Conservation (phyloP, 1,284 basidiomycete species). For the Pisolithus thermaeus region DNA sequence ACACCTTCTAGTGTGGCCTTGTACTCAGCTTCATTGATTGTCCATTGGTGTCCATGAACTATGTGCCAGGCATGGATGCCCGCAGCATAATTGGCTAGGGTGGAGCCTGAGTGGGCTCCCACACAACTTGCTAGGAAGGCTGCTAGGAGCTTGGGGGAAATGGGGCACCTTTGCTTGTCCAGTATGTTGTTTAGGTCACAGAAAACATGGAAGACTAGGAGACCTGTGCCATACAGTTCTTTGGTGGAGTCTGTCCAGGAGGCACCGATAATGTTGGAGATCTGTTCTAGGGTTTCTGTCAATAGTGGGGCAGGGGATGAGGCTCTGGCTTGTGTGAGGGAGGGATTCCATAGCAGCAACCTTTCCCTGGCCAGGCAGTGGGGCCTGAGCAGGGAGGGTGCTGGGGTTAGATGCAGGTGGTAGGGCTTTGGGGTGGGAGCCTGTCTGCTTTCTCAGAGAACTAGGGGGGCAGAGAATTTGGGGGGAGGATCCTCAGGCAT, state of each 20-base stretch:
- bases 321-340: too few relatives aligned
- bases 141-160: slow-evolving; percentile 3
- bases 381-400: neutral
- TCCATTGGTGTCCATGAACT: slow-evolving; percentile 27
- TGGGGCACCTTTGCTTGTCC: slow-evolving; percentile 20
- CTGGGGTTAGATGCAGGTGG: neutral
- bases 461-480: neutral
- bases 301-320: too few relatives aligned
- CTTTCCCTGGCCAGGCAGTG: neutral
- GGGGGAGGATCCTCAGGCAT: too few relatives aligned
- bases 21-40: slow-evolving; percentile 14
- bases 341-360: neutral
- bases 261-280: slow-evolving; percentile 10
- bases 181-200: slow-evolving; percentile 19
- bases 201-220: slow-evolving; percentile 21
- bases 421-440: neutral
- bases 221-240: slow-evolving; percentile 8
- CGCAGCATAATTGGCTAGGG: slow-evolving; percentile 25
- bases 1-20: slow-evolving; percentile 21
- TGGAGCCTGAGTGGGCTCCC: slow-evolving; percentile 16
- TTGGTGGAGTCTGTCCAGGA: slow-evolving; percentile 17
- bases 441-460: neutral
- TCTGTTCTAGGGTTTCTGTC: neutral
- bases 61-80: slow-evolving; percentile 32
- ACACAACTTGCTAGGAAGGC: slow-evolving; percentile 16